These are phyloP conservation scores for Penicillium brasilianum DNA, from an alignment of 2,329 filamentous ascomycete species.

Conservation along the genomic window DNA sequence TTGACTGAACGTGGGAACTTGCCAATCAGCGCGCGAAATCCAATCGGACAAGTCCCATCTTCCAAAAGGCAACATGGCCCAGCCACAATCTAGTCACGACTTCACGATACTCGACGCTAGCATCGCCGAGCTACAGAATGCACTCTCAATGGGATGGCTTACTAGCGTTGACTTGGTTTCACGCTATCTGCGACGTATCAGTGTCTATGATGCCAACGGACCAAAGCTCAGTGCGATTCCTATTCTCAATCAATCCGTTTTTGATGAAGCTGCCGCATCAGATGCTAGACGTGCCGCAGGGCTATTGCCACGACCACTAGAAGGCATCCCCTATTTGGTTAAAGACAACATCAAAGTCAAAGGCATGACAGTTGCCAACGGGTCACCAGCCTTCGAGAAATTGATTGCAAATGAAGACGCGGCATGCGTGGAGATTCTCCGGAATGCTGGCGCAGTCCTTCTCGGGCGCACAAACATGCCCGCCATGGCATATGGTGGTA, in stretches of 20 bases:
- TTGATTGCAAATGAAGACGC: constrained; percentile 60
- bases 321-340: constrained; percentile 63
- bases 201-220: constrained; percentile 51
- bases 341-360: constrained; percentile 64
- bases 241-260: constrained; percentile 53
- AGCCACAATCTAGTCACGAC: background rate
- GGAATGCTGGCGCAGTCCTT: constrained; percentile 56
- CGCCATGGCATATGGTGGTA: constrained; percentile 64
- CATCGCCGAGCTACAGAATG: constrained; percentile 52
- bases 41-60: background rate
- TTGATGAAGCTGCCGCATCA: constrained; percentile 55
- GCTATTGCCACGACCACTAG: constrained; percentile 47
- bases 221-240: constrained; percentile 55
- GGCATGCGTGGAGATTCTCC: constrained; percentile 54
- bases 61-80: constrained; percentile 17
- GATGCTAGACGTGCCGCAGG: constrained; percentile 52
- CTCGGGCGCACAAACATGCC: constrained; percentile 65
- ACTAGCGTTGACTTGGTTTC: constrained; percentile 55
- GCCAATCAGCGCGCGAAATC: background rate
- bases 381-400: constrained; percentile 60
- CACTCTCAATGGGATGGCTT: constrained; percentile 46
- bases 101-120: constrained; percentile 53
- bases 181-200: constrained; percentile 55
- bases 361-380: constrained; percentile 59
- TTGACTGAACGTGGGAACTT: background rate